Conservation (phyloP, 1,284 basidiomycete species). For the Cryptococcus floricola region DNA sequence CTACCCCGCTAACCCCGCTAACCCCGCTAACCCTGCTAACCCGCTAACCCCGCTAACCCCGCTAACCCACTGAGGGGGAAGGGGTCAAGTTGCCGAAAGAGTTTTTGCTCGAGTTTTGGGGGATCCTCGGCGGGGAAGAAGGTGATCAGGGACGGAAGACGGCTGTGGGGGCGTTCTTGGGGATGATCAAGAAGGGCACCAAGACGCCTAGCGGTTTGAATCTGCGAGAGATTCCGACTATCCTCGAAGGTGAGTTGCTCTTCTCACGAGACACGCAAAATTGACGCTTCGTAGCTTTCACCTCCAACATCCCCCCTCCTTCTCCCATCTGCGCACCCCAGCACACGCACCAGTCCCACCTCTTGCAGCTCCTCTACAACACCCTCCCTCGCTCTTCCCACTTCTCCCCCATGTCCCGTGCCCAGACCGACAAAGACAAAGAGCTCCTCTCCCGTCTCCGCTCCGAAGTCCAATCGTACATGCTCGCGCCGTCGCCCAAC, state of each 20-base stretch:
- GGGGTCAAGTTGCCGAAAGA: slow-evolving; percentile 42
- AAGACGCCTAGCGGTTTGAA: slow-evolving; percentile 43
- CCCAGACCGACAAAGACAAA: slow-evolving; percentile 39
- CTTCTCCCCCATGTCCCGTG: slow-evolving; percentile 37
- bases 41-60: too few relatives aligned
- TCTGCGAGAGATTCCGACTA: slow-evolving; percentile 39
- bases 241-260: slow-evolving; percentile 36
- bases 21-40: too few relatives aligned
- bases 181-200: slow-evolving; percentile 42
- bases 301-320: slow-evolving; percentile 23
- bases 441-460: slow-evolving; percentile 51
- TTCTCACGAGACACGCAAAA: not conserved
- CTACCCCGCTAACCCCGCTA: too few relatives aligned
- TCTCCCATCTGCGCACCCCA: slow-evolving; percentile 14
- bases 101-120: slow-evolving; percentile 45
- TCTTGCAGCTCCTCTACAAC: slow-evolving; percentile 41
- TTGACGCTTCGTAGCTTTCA: slow-evolving; percentile 22
- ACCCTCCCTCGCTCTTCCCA: slow-evolving; percentile 30
- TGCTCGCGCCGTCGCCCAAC: slow-evolving; percentile 21
- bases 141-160: slow-evolving; percentile 39
- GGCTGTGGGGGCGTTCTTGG: slow-evolving; percentile 32
- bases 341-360: slow-evolving; percentile 34
- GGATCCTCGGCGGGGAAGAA: slow-evolving; percentile 30
- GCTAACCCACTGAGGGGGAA: slow-evolving; percentile 27
- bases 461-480: slow-evolving; percentile 42